Evolutionary conservation across 768 basidiomycete species (phyloP), one percentile per base, ranked within the genome.

Genomic region (Lactarius sp.): DNA sequence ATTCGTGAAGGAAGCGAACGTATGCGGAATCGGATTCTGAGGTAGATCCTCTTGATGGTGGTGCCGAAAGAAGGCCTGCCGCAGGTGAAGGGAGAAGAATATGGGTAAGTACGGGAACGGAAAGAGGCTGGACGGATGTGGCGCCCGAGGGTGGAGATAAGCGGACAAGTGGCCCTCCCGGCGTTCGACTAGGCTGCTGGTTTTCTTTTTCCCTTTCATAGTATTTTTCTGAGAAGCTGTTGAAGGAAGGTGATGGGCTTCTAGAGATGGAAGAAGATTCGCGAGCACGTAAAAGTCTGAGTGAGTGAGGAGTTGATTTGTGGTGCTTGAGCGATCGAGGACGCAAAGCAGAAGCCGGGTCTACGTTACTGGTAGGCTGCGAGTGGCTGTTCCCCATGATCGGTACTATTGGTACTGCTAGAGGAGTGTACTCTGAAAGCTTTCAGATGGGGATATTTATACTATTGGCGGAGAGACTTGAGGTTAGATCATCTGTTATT

Each of bases 1-100:
- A 71, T 6, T 59, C 56, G n/a, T 63, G 65, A 31, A 68, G 67
- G 61, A 68, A 68, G 39, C 51, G 65, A 39, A 54, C 58, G 22
- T 66, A 63, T 39, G 66, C 67, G 18, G 52, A 14, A 41, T 64
- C 62, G 9, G 47, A 36, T n/a, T 60, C 49, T n/a, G 64, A 52
- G n/a, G 33, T 20, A 1, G 39, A 36, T 8, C 54, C 54, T 52
- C 34, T 56, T 16, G 41, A 44, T 9, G 27, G 3, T 12, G 42
- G 13, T 47, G 60, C 27, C 10, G 57, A 51, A 27, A 66, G 37
- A 41, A 68, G 60, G 53, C 67, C 67, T 9, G 67, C 67, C 2
- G 67, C 46, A 14, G 67, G 67, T 8, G 67, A 62, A 44, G 67
- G 67, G 31, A 68, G 65, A 18, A 46, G n/a, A 13, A 65, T 34